Percentiles rank a stretch among this genome's conserved stretches.
phyloP scores from a whole-genome alignment of 495 filamentous ascomycete species.

The Staphylotrichum longicolle region DNA sequence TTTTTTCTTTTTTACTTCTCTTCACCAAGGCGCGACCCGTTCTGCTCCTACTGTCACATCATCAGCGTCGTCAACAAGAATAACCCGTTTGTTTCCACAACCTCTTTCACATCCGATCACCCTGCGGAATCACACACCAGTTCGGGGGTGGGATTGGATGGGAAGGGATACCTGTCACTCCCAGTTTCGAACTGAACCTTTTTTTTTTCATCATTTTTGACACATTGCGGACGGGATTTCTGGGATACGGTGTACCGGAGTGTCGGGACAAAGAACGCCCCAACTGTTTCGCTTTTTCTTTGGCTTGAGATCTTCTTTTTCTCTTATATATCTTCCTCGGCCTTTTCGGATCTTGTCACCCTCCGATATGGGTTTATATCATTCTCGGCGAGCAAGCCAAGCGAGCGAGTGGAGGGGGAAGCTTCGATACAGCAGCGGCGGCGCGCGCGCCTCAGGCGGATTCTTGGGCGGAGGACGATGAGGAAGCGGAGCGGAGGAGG shows the following conservation, averaged over 20 bases:
- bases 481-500: background rate
- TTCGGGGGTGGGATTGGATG: too few species aligned
- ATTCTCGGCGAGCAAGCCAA: background rate
- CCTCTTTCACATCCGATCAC: too few species aligned
- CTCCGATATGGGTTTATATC: slow-evolving; percentile 10
- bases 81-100: too few species aligned
- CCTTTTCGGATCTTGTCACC: background rate
- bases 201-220: background rate
- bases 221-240: background rate
- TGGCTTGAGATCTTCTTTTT: background rate
- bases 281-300: slow-evolving; percentile 9
- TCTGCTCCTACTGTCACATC: background rate
- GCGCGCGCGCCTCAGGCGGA: background rate
- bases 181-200: too few species aligned
- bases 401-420: background rate
- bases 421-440: slow-evolving; percentile 12
- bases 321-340: background rate
- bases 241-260: background rate
- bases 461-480: background rate
- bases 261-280: background rate
- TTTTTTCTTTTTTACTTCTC: too few species aligned
- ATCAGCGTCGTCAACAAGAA: too few species aligned
- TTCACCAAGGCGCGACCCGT: too few species aligned
- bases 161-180: too few species aligned
- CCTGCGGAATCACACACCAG: too few species aligned